Base-by-base conservation (phyloP, 495 filamentous ascomycete species). In the Daldinia concentrica region DNA sequence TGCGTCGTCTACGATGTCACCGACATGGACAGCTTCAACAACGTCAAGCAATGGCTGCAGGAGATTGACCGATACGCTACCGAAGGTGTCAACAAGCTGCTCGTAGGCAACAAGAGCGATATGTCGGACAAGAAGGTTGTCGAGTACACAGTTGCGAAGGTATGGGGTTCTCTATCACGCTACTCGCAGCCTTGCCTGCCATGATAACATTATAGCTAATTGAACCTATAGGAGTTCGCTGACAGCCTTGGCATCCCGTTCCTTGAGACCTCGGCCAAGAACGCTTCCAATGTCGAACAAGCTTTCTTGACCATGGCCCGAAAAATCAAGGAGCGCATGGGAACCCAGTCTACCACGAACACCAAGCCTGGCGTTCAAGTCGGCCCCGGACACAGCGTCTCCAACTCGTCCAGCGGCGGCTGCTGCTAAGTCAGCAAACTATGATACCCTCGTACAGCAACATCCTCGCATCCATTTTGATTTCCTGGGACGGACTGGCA, bases 81-180 rank as follows among this genome's bases (percentile, higher is more conserved):
- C 61, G 95, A 99, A 82, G 96, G 96, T 75, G 95, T 99, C 75
- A 99, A 98, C 88, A 98, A 98, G 85, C 89, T 99, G 57, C 90
- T 99, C 62, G 95, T 99, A 62, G 95, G 95, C 75, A 99, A 99
- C 90, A 99, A 99, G 90, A 96, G 93, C 81, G 95, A 99, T 92
- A 98, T 99, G 93, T 89, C 95, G 72, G 95, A 99, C 83, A 98
- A 99, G 91, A 99, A 98, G 86, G 96, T 98, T 9, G 95, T 99
- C 43, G 96, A 98, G 79, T 98, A 99, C 88, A 97, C 94, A 66
- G 96, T 98, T 71, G 95, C 96, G 58, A 99, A 99, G 92, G 95
- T 98, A 82, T 26, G 85, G 76, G 66, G 26, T 54, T 26, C 29
- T 57, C 24, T 29, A 43, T 51, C 19, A 58, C 32, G 11, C 45